Evolutionary conservation across 768 basidiomycete genomes (phyloP), one percentile per base, ranked within the genome.

Genomic region (Lactarius hengduanensis): DNA sequence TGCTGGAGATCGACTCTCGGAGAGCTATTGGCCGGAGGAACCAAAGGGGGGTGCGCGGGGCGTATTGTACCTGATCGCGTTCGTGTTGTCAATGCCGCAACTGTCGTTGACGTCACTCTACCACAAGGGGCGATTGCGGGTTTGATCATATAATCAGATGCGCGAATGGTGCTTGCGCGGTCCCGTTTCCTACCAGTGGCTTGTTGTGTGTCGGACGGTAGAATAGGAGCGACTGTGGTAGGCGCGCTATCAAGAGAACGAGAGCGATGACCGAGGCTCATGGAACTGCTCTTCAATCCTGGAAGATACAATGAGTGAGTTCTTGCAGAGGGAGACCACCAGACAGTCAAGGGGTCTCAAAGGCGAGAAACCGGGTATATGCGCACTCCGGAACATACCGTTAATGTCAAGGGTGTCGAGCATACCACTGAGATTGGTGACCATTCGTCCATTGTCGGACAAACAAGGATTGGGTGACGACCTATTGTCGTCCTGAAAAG

Each of bases 1-100:
- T 69, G 70, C 2, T 73, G 74, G 9, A 66, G 11, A 43, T 40
- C n/a, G 26, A 41, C 60, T 16, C 36, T 32, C 20, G 57, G 40
- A 38, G 16, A 28, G 28, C 10, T 16, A 8, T 45, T 47, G 16
- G 43, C 18, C 28, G 34, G 30, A 63, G 68, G 38, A 65, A 61
- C 50, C 57, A 15, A 28, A 4, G 70, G 68, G 16, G 54, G 68
- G 28, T 59, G 62, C n/a, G 36, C 36, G 20, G 70, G 61, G 47
- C 70, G 70, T 36, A 71, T 71, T 38, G 70, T 71, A 41, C 70
- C 70, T 5, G 70, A 71, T 40, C 70, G 70, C 15, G 70, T 71
- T 45, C 70, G 68, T 40, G 64, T 71, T 15, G 69, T 69, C 47
- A 57, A 32, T 28, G 69, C 41, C 1, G 63, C 32, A 47, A 56